Evolutionary conservation across 306 rosid genomes (phyloP), one percentile per base, ranked within the genome.

Genomic region (Albizia julibrissin): DNA sequence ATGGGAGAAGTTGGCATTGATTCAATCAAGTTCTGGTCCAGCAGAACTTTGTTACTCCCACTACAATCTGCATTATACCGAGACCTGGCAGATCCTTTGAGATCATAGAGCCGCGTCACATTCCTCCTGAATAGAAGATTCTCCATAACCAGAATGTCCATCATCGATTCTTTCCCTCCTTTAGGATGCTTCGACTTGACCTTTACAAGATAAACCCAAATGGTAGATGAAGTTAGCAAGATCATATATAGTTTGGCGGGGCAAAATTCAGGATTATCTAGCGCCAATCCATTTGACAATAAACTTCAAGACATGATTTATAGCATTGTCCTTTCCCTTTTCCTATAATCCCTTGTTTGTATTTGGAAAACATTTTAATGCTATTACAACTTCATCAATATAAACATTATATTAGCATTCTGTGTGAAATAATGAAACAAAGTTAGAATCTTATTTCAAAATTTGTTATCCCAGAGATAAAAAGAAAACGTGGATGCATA

Each of bases 1-100:
- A 95, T 95, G 22, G 99, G 99, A 86, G 92, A 89, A 27, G 99
- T 95, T n/a, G 99, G 97, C 98, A 95, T 95, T 81, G 98, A 94
- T 85, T 95, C 99, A 76, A 95, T 91, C 90, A 95, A 88, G 85
- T 95, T 95, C 81, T 95, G 94, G 89, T 95, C 99, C 82, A 95
- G 83, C 39, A 95, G 90, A 83, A 92, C 99, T 82, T 89, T 90
- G 91, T 95, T 92, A 79, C 87, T 92, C 81, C 99, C 99, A 10
- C 83, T 89, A 22, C 82, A 76, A 83, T 95, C 99, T 52, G 97
- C 83, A 87, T 93, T 93, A 81, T 96, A 96, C 80, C 99, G 92
- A 16, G 99, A 90, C 73, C 98, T 81, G 33, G 97, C 80, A 76
- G 99, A 93, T 84, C 99, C 99, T 85, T 96, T 96, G 44, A 96